Base-by-base conservation (phyloP, 2,329 filamentous ascomycete genomes). In the Ceratocystiopsis brevicomis region DNA sequence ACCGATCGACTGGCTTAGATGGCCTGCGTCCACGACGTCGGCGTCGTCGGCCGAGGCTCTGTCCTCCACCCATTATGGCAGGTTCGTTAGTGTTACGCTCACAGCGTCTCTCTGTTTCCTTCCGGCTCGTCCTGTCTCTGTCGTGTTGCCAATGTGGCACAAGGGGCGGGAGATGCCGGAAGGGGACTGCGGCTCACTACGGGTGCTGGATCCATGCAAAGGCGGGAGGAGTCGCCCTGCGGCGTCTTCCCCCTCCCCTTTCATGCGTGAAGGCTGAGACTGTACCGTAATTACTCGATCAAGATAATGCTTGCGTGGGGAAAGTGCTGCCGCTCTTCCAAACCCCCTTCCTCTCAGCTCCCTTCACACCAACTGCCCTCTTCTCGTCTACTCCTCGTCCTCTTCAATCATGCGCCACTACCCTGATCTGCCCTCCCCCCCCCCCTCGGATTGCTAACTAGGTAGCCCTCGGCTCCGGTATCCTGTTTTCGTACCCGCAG, bases 261-360 rank as follows among this genome's bases (percentile, higher is more conserved):
- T 41, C 34, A 25, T 42, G 18, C 13, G 30, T 45, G 45, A 86
- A 74, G 83, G 25, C 83, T 88, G 83, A 90, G 83, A 88, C 79
- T 78, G 80, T 76, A 90, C 83, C 82, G 83, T 87, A 68, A 81
- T 70, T 78, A 88, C 82, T 88, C 82, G 83, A 90, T 83, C 83
- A 90, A 90, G 83, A 83, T 88, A 90, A 88, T 86, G 80, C 83
- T 90, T 90, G 83, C 83, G 83, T 88, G 83, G 78, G 83, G 81
- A 88, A 87, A 71, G 83, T 88, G 82, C 81, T 87, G 82, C 82
- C 82, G 81, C 81, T 84, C 75, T 48, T 49, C 45, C 44, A 44
- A 47, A 33, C 37, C 37, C 38, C 34, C 40, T 25, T 14, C 18
- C 32, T 16, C 41, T n/a, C 34, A 18, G 14, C 17, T 41, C 30